phyloP scores from a whole-genome alignment of 2,329 filamentous ascomycete genomes.

The Aureobasidium lini region DNA sequence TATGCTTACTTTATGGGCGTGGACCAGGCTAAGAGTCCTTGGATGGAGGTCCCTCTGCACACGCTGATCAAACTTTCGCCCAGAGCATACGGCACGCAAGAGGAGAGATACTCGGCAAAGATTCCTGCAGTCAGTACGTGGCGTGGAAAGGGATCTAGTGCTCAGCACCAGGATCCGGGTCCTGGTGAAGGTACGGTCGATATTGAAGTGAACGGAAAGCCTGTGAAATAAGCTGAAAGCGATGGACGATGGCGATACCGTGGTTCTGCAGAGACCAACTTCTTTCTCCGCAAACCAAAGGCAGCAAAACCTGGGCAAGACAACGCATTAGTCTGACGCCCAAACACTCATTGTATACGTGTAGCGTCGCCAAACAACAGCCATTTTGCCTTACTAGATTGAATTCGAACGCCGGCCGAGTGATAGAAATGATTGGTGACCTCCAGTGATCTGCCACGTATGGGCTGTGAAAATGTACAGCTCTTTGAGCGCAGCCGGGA shows the following conservation, averaged over 20 bases:
- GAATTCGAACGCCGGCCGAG: background rate
- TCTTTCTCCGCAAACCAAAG: background rate
- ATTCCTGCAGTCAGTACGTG: constrained; percentile 96
- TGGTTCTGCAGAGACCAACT: background rate
- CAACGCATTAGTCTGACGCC: background rate
- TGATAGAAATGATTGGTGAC: background rate
- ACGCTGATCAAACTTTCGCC: constrained; percentile 95
- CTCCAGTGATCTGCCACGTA: background rate
- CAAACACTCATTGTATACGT: background rate
- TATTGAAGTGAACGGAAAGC: background rate
- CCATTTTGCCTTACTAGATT: background rate
- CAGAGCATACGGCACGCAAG: constrained; percentile 85
- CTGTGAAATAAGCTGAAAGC: background rate
- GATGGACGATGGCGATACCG: background rate
- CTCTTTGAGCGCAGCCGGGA: no score
- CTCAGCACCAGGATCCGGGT: constrained; percentile 61
- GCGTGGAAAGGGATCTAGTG: constrained; percentile 86
- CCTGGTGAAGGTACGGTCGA: constrained; percentile 5
- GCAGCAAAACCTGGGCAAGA: background rate
- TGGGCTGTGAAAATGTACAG: no score
- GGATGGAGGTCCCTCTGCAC: constrained; percentile 97
- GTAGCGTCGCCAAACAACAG: background rate
- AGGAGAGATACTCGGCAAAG: constrained; percentile 79
- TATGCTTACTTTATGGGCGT: constrained; percentile 99
- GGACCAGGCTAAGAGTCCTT: constrained; percentile 83